Evolutionary conservation across 108 stramenopile species (phyloP).

Genomic region (Seminavis robusta): DNA sequence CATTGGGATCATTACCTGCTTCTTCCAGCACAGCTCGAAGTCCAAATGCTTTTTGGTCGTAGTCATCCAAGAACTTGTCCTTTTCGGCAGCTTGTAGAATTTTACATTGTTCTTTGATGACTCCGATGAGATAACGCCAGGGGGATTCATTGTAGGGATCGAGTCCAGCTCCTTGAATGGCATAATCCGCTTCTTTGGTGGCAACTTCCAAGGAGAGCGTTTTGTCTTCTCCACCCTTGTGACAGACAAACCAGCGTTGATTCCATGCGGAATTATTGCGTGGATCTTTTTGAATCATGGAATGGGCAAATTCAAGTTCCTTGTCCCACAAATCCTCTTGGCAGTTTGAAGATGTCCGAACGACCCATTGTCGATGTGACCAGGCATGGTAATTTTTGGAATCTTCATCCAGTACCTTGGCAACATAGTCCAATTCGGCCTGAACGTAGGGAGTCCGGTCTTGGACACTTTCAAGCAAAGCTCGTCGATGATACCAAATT

Average conservation of each 20-base stretch:
- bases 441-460: conserved; percentile 11
- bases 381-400: conserved; percentile 99
- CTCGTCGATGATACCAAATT: conserved; percentile 97
- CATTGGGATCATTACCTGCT: conserved; percentile 24
- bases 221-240: conserved; percentile 34
- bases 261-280: conserved; percentile 99
- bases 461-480: conserved; percentile 64
- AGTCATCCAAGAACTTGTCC: conserved; percentile 7
- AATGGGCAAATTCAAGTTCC: conserved; percentile 76
- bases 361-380: conserved; percentile 92
- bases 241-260: conserved; percentile 93
- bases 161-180: conserved; percentile 43
- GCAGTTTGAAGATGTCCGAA: conserved; percentile 53
- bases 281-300: conserved; percentile 70
- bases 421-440: conserved; percentile 81
- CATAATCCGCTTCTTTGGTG: conserved; percentile 55
- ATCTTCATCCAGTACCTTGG: conserved; percentile 77
- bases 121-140: conserved; percentile 75
- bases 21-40: conserved; percentile 10
- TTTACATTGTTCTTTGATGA: conserved; percentile 64
- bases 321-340: conserved; percentile 50
- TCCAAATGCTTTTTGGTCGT: conserved; percentile 10
- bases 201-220: conserved; percentile 30
- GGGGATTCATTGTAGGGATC: conserved; percentile 88
- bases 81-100: not conserved